A percentile compares a stretch with the other conserved stretches of the same genome.
Conservation (phyloP, 176 grass and related monocot species). For the Pharus latifolius region DNA sequence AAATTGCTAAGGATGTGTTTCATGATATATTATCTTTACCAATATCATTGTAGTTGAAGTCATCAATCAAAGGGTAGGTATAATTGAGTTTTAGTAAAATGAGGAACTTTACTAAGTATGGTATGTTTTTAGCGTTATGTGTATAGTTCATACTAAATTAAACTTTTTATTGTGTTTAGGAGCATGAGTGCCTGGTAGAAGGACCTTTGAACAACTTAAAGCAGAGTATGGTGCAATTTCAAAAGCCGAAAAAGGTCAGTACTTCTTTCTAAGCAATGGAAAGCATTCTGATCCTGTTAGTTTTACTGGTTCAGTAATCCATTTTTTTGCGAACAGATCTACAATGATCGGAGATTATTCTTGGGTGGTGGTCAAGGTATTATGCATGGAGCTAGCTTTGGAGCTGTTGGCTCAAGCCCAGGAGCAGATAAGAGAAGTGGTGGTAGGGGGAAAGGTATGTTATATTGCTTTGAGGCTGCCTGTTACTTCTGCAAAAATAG, state of each 20-base stretch:
- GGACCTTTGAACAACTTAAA: constrained; percentile 97
- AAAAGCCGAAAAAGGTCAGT: constrained; percentile 96
- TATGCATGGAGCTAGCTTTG: constrained; percentile 46
- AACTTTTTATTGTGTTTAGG: constrained; percentile 33
- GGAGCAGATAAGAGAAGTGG: constrained; percentile 61
- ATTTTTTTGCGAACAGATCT: constrained; percentile 58
- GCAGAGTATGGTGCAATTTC: constrained; percentile 99
- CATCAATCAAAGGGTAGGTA: not conserved
- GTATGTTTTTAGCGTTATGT: not conserved
- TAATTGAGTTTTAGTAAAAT: not conserved
- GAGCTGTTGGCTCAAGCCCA: constrained; percentile 37
- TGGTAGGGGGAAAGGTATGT: constrained; percentile 68
- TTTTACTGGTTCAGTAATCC: not conserved
- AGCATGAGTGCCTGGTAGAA: constrained; percentile 98
- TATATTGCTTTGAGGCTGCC: no score
- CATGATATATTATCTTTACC: not conserved
- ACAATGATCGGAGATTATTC: constrained; percentile 83
- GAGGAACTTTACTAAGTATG: not conserved
- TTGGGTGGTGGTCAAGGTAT: constrained; percentile 76
- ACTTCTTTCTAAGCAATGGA: not conserved
- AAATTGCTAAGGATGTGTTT: not conserved
- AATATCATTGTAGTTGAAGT: not conserved
- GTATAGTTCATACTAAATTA: not conserved
- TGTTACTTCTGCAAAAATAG: no score
- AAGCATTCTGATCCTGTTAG: not conserved